Evolutionary conservation across 31 red algal genomes (phyloP), one percentile per base, ranked within the genome.

Genomic region (Odonthalia washingtoniensis): DNA sequence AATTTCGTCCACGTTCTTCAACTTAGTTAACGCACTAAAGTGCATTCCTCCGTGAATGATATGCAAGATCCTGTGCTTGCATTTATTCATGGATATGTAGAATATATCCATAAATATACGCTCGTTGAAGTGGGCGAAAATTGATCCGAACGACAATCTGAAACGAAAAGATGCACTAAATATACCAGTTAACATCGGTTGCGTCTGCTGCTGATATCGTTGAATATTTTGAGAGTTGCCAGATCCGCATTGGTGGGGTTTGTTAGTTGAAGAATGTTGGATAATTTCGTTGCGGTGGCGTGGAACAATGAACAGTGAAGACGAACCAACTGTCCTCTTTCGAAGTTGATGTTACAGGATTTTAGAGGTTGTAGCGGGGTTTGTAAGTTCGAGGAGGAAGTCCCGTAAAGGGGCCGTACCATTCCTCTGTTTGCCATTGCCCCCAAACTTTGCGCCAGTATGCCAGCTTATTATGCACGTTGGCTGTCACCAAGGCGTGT

Each of bases 31-130:
- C 39, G 82, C 82, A 16, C 33, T 53, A 43, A 85, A 85, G 16
- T 64, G 6, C 21, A 64, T 85, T 21, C 40, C 82, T 85, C 46
- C 67, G 18, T 85, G 67, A 16, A 85, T 17, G 41, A 85, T 74
- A 33, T 46, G 82, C 31, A 85, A 41, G 12, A 85, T 40, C 4
- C 67, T 32, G 4, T 85, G 30, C 5, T 5, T 5, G 24, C 33
- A 0, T 30, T 39, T 69, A n/a, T n/a, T n/a, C n/a, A n/a, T n/a
- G n/a, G n/a, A n/a, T n/a, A n/a, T n/a, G 80, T 83, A 83, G 4
- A 83, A 69, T 5, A 83, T 83, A 21, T 83, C 63, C 33, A 83
- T 45, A 40, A 74, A 27, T 4, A 75, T 61, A 2, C 69, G 33
- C 69, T 74, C 82, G 69, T 85, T 85, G 41, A 74, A 73, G 3